These are phyloP conservation scores for Scheffersomyces spartinae DNA, from an alignment of 805 yeast species.

Conservation along the genomic window DNA sequence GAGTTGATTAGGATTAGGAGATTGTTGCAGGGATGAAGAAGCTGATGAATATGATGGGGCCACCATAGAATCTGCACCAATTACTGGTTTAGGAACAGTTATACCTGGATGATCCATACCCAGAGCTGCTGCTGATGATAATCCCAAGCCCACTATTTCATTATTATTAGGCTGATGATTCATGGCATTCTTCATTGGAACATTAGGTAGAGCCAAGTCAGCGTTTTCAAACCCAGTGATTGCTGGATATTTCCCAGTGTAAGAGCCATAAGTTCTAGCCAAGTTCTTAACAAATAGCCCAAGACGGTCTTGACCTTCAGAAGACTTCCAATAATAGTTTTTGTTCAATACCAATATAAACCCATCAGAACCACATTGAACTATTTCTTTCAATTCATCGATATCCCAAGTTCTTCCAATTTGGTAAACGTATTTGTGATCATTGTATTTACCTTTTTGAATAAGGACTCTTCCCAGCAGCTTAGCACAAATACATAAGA, in stretches of 20 bases:
- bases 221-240: slow-evolving; percentile 19
- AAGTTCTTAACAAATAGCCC: slow-evolving; percentile 23
- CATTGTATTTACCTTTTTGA: slow-evolving; percentile 78
- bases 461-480: slow-evolving; percentile 56
- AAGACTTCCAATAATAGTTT: slow-evolving; percentile 74
- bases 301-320: slow-evolving; percentile 25
- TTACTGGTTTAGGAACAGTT: too few species aligned
- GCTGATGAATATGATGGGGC: too few species aligned
- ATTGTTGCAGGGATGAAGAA: too few species aligned
- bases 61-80: too few species aligned
- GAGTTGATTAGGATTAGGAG: too few species aligned
- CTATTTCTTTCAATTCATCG: slow-evolving; percentile 51
- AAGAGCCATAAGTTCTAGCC: slow-evolving; percentile 19
- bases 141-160: too few species aligned
- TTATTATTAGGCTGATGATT: too few species aligned
- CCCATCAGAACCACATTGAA: slow-evolving; percentile 44
- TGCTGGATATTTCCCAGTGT: slow-evolving; percentile 26
- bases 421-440: slow-evolving; percentile 58
- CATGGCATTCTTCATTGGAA: slow-evolving; percentile 9
- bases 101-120: too few species aligned
- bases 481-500: slow-evolving; percentile 50
- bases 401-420: slow-evolving; percentile 91
- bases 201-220: slow-evolving; percentile 22
- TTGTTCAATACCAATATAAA: slow-evolving; percentile 55
- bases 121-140: too few species aligned